Percentiles rank a stretch among this genome's conserved stretches.
These are phyloP conservation scores for Diaporthe citriasiana DNA, from an alignment of 2,329 filamentous ascomycete species.

Conservation along the genomic window DNA sequence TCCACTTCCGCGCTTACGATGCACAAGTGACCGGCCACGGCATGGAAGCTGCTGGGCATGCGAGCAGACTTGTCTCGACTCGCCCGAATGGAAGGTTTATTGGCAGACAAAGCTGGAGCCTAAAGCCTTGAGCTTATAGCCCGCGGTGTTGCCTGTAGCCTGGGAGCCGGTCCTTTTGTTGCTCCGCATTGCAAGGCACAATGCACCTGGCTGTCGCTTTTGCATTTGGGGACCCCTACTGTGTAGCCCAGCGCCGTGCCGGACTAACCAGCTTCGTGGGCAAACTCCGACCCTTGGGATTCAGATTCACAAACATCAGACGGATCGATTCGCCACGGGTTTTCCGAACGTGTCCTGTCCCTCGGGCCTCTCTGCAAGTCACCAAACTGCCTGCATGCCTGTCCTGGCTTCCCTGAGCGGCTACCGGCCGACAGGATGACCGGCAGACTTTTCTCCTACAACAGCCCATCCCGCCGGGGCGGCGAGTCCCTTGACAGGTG, in stretches of 20 bases:
- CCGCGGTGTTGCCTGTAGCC: not conserved
- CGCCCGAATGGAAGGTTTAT: not conserved
- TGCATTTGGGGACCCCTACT: slow-evolving; percentile 18
- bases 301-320: slow-evolving; percentile 34
- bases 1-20: not conserved
- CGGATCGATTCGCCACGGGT: slow-evolving; percentile 32
- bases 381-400: slow-evolving; percentile 12
- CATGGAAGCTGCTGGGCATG: not conserved
- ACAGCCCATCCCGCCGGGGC: slow-evolving; percentile 15
- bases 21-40: not conserved
- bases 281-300: slow-evolving; percentile 34
- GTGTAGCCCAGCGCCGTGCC: slow-evolving; percentile 17
- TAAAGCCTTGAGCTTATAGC: not conserved
- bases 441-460: slow-evolving; percentile 11
- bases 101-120: not conserved
- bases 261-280: slow-evolving; percentile 28
- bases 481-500: slow-evolving; percentile 10
- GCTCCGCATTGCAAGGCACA: slow-evolving; percentile 23
- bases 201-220: not conserved
- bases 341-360: not conserved
- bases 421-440: not conserved
- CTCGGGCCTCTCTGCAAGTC: slow-evolving; percentile 11
- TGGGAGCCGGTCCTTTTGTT: not conserved
- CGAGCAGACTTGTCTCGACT: not conserved
- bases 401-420: slow-evolving; percentile 2